phyloP scores from a whole-genome alignment of 1,284 basidiomycete genomes.

The Serendipita sp. region DNA sequence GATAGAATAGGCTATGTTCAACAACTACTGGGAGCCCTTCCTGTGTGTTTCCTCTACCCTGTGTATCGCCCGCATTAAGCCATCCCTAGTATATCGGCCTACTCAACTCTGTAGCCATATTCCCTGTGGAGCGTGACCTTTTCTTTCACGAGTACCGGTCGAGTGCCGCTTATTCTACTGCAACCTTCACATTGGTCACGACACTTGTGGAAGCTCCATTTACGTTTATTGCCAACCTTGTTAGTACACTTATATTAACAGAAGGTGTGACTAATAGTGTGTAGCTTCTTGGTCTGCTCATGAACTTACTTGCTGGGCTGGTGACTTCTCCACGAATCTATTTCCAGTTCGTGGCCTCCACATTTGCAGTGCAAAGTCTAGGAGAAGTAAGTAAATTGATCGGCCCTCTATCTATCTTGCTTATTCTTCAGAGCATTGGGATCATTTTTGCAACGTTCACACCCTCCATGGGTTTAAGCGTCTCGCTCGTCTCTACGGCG shows the following conservation, averaged over 20 bases:
- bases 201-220: constrained; percentile 26
- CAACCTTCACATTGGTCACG: constrained; percentile 28
- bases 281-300: constrained; percentile 13
- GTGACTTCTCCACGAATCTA: constrained; percentile 26
- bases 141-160: constrained; percentile 27
- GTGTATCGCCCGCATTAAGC: background rate
- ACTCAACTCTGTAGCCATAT: constrained; percentile 27
- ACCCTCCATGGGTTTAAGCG: constrained; percentile 18
- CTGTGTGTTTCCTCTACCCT: constrained; percentile 11
- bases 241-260: constrained; percentile 16
- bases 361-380: constrained; percentile 24
- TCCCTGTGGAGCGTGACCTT: constrained; percentile 26
- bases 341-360: constrained; percentile 26
- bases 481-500: constrained; percentile 19
- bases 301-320: constrained; percentile 27
- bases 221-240: constrained; percentile 21
- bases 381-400: constrained; percentile 23
- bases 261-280: constrained; percentile 16
- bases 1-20: constrained; percentile 25
- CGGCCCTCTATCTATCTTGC: too few species aligned
- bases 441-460: constrained; percentile 19
- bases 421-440: constrained; percentile 13
- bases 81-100: constrained; percentile 23
- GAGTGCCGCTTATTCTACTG: constrained; percentile 25
- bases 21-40: constrained; percentile 14